Evolutionary conservation across 78 protist genomes (phyloP), one percentile per base, ranked within the genome.

Genomic region (Emiliania huxleyi): DNA sequence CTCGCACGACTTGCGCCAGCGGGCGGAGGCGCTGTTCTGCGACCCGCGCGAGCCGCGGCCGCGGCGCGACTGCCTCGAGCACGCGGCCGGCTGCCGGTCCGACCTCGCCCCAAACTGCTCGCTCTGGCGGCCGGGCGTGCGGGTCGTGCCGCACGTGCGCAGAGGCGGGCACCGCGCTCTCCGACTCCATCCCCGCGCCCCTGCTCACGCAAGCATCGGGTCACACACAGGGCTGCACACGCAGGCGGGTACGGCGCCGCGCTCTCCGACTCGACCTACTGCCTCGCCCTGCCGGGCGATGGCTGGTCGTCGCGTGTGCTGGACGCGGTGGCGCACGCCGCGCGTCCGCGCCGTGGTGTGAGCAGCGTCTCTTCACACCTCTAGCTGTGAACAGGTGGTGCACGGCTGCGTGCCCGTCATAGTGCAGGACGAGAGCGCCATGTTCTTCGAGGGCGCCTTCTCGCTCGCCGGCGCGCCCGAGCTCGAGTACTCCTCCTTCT

Each of bases 381-480:
- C n/a, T n/a, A n/a, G n/a, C n/a, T n/a, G n/a, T n/a, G n/a, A n/a
- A n/a, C n/a, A n/a, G n/a, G n/a, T 90, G 22, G 35, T 73, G 15
- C 55, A 44, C 35, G 93, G 93, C 25, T 90, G 93, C 93, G 73
- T 90, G 0, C 93, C 93, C 4, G 93, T 90, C 1, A 21, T 90
- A 2, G 22, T 90, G 1, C 26, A 37, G 45, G 93, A 90, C 48
- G 85, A 77, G 85, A 21, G 35, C 3, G 29, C 37, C 43, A 77
- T 77, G 85, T 77, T 77, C 48, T 40, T 77, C 46, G 85, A 77
- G 46, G 44, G 46, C 46, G 85, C 48, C 48, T 77, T 77, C 48
- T 18, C 3, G 35, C 18, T 1, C 33, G 85, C 29, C 22, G 46
- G 46, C 35, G 46, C 40, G 43, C n/a, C n/a, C n/a, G 46, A 29